These are phyloP conservation scores for Persicaria maculosa DNA, from an alignment of 148 eudicot species.

Conservation along the genomic window DNA sequence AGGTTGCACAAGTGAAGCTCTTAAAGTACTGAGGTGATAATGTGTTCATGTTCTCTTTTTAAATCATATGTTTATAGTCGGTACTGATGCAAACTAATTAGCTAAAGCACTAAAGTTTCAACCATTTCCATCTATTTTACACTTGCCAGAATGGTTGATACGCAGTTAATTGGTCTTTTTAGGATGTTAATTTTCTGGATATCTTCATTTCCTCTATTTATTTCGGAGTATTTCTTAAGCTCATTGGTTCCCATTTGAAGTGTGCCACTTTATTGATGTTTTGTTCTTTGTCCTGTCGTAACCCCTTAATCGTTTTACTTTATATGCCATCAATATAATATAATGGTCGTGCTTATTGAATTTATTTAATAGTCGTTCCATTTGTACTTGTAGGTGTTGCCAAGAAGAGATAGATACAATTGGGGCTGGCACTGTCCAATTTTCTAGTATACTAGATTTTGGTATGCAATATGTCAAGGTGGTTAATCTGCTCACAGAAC, in stretches of 20 bases:
- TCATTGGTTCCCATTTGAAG: background rate
- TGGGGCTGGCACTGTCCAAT: constrained; percentile 23
- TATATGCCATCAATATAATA: background rate
- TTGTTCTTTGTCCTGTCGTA: background rate
- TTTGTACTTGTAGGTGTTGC: constrained; percentile 52
- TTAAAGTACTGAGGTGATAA: constrained; percentile 58
- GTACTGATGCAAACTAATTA: background rate
- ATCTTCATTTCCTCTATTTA: background rate
- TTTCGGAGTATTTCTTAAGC: background rate
- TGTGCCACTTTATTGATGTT: background rate
- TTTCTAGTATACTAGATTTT: constrained; percentile 32
- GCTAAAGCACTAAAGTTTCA: background rate
- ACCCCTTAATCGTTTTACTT: background rate
- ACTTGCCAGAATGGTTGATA: background rate
- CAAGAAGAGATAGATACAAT: constrained; percentile 45
- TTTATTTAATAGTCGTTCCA: background rate
- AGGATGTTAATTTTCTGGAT: background rate
- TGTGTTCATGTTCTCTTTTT: background rate
- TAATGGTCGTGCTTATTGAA: background rate
- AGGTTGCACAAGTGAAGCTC: constrained; percentile 53
- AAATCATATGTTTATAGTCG: background rate
- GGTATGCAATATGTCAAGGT: constrained; percentile 36
- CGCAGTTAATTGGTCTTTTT: background rate
- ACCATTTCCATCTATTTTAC: background rate
- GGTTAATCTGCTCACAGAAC: constrained; percentile 44